Evolutionary conservation across 768 basidiomycete species (phyloP).

Genomic region (Termitomyces sp.): DNA sequence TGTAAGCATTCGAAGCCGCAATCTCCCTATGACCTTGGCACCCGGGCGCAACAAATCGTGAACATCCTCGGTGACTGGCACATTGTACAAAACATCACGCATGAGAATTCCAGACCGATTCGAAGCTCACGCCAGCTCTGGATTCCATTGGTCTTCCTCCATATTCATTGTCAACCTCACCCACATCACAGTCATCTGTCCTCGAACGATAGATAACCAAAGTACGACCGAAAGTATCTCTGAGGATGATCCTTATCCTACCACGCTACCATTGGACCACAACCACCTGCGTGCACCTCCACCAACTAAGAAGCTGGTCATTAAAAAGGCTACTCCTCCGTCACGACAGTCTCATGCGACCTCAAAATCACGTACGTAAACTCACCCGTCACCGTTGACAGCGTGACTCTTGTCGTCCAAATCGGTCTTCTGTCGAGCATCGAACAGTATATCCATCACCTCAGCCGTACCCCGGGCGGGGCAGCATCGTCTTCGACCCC

Average conservation of each 20-base stretch:
- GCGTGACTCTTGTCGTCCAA: conserved; percentile 57
- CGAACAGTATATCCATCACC: conserved; percentile 77
- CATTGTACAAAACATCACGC: conserved; percentile 42
- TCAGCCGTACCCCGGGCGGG: conserved; percentile 69
- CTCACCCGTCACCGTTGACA: conserved; percentile 11
- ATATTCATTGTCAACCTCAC: conserved; percentile 12
- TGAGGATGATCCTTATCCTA: background rate
- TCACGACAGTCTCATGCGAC: background rate
- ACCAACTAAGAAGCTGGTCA: conserved; percentile 4
- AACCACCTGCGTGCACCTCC: conserved; percentile 4
- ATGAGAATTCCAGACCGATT: conserved; percentile 54
- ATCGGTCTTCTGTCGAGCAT: conserved; percentile 61
- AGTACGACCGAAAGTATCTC: background rate
- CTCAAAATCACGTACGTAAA: background rate
- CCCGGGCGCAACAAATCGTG: conserved; percentile 8
- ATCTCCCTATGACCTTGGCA: conserved; percentile 12
- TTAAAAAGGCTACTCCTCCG: conserved; percentile 8
- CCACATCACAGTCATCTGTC: conserved; percentile 16
- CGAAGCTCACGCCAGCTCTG: conserved; percentile 57
- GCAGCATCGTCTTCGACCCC: conserved; percentile 49
- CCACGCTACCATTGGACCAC: conserved; percentile 9
- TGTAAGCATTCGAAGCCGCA: conserved; percentile 34
- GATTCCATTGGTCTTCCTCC: conserved; percentile 13
- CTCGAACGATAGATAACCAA: conserved; percentile 3
- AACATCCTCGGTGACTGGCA: conserved; percentile 21